Evolutionary conservation across 441 rosid species (phyloP), one percentile per base, ranked within the genome.

Genomic region (Manihot esculenta): DNA sequence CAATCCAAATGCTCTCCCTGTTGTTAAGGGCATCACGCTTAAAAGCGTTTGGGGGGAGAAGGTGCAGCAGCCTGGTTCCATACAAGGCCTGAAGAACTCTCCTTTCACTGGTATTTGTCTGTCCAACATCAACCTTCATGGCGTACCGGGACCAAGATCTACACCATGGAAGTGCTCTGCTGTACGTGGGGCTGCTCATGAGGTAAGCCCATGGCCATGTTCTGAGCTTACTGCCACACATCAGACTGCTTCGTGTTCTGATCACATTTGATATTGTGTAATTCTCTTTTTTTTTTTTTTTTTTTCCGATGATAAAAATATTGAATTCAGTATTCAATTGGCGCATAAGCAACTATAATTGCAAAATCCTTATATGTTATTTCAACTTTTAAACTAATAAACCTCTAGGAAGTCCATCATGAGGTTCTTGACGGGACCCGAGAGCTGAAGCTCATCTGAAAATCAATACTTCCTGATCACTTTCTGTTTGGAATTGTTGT

Each of bases 201-300:
- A 88, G 88, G 99, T 94, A 24, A 90, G 80, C 56, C 97, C 99
- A 2, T 85, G 76, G 80, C 91, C 95, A 5, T 92, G 99, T 73
- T 82, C 94, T 2, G 87, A 90, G 63, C 87, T 94, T 47, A 76
- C 86, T 74, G 42, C 82, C 51, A 72, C 76, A 42, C 65, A 80
- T 8, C 77, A 71, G 17, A 63, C 77, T 41, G 76, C 77, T 78
- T 81, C 84, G 6, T 91, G 96, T 72, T 81, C 88, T 51, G 62
- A 66, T 66, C 67, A 82, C 49, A 76, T 74, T 63, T 86, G 56
- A 81, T 55, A 72, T 51, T 41, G 48, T 72, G 56, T 72, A 51
- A 66, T 51, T 77, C 74, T 68, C 68, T 24, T n/a, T n/a, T n/a
- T n/a, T n/a, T n/a, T 30, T 18, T 21, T 35, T 41, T 55, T 54